Evolutionary conservation across 371 early-diverging fungal genomes (phyloP).

Genomic region (Mucor velutinosus): DNA sequence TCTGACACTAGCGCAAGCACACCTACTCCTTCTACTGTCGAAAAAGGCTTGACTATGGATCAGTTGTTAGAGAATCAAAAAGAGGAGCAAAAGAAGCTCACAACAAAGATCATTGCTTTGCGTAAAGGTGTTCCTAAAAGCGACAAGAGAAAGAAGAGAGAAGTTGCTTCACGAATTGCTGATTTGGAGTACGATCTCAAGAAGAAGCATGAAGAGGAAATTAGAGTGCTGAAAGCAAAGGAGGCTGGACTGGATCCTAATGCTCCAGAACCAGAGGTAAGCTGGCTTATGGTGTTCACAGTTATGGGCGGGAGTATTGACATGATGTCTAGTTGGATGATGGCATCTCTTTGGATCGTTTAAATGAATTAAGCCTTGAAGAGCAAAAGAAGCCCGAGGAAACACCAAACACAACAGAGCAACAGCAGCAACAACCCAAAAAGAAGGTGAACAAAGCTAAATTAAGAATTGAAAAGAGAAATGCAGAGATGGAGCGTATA

Average conservation of each 20-base stretch:
- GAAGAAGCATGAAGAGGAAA: constrained; percentile 71
- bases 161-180: constrained; percentile 70
- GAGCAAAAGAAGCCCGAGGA: constrained; percentile 23
- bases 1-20: neutral
- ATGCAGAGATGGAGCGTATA: constrained; percentile 74
- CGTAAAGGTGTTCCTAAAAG: constrained; percentile 78
- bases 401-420: constrained; percentile 5
- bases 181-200: constrained; percentile 68
- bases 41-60: constrained; percentile 40
- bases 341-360: constrained; percentile 44
- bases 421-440: neutral
- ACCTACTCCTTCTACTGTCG: neutral
- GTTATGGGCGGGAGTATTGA: neutral
- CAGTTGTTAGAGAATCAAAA: constrained; percentile 75
- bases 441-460: constrained; percentile 71
- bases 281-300: neutral
- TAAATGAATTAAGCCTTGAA: constrained; percentile 39
- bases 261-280: constrained; percentile 24
- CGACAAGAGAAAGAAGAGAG: constrained; percentile 89
- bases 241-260: constrained; percentile 19
- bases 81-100: constrained; percentile 75
- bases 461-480: constrained; percentile 70
- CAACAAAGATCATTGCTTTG: constrained; percentile 67
- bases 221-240: constrained; percentile 38
- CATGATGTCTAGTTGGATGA: constrained; percentile 23